Evolutionary conservation across 768 basidiomycete species (phyloP).

Genomic region (Lyophyllum shimeji): DNA sequence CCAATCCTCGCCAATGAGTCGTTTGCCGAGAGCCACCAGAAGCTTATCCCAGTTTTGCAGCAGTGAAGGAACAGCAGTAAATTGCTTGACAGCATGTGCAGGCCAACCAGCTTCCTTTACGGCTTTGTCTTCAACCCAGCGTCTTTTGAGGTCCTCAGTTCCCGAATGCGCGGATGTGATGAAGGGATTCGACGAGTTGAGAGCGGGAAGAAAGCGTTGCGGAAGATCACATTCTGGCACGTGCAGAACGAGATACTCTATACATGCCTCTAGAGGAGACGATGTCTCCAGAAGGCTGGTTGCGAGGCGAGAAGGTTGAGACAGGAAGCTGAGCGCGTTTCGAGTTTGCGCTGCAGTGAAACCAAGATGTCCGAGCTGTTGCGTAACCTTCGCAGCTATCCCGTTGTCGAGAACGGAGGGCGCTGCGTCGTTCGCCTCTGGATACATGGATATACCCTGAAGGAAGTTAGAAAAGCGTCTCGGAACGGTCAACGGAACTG

Average conservation of each 20-base stretch:
- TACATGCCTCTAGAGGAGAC: conserved; percentile 71
- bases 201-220: conserved; percentile 57
- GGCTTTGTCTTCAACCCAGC: conserved; percentile 81
- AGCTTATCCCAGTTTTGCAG: conserved; percentile 54
- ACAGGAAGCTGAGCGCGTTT: conserved; percentile 56
- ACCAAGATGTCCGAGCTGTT: conserved; percentile 62
- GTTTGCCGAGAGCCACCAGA: conserved; percentile 51
- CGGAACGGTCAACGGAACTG: conserved; percentile 9
- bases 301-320: conserved; percentile 54
- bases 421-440: conserved; percentile 39
- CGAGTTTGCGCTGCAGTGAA: conserved; percentile 59
- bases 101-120: conserved; percentile 87
- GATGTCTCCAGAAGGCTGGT: conserved; percentile 59
- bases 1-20: conserved; percentile 48
- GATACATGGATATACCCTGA: conserved; percentile 53
- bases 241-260: conserved; percentile 83
- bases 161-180: conserved; percentile 66
- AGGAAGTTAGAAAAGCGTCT: not conserved
- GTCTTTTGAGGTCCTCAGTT: conserved; percentile 58
- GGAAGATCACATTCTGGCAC: conserved; percentile 90
- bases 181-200: conserved; percentile 71
- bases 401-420: conserved; percentile 40
- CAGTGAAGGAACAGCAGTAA: conserved; percentile 36
- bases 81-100: conserved; percentile 60
- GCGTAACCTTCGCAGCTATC: conserved; percentile 39